Percentiles rank a stretch among this genome's conserved stretches.
These are phyloP conservation scores for Copromyces sp. DNA, from an alignment of 495 filamentous ascomycete species.

Conservation along the genomic window DNA sequence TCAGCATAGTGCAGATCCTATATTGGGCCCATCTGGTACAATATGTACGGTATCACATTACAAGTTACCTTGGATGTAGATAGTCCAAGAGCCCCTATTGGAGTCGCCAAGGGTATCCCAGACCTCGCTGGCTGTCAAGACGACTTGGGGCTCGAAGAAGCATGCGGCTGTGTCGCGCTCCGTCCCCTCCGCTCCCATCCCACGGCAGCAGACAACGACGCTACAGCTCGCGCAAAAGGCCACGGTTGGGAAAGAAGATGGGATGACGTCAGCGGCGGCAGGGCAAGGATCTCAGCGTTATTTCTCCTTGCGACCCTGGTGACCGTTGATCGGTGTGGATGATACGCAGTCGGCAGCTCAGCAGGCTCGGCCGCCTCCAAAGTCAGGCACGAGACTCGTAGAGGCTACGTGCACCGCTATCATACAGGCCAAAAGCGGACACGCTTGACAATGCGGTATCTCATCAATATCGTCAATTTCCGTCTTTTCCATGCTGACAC, in stretches of 20 bases:
- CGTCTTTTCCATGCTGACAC: neutral
- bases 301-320: too few species aligned
- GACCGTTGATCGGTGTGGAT: too few species aligned
- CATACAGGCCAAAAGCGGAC: neutral
- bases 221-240: neutral
- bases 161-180: neutral
- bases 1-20: neutral
- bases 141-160: neutral
- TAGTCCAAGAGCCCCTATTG: neutral
- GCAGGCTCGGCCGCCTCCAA: too few species aligned
- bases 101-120: neutral
- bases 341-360: too few species aligned
- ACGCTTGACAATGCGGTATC: neutral
- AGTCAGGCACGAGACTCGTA: too few species aligned
- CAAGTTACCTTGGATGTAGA: neutral
- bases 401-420: neutral
- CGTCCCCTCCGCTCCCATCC: neutral
- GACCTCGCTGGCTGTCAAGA: neutral
- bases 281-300: neutral
- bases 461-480: neutral
- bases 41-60: neutral
- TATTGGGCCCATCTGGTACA: neutral
- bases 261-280: constrained; percentile 16
- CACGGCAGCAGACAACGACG: neutral
- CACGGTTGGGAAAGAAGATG: neutral